Base-by-base conservation (phyloP, 1,139 yeast genomes). In the Pneumocystis murina region DNA sequence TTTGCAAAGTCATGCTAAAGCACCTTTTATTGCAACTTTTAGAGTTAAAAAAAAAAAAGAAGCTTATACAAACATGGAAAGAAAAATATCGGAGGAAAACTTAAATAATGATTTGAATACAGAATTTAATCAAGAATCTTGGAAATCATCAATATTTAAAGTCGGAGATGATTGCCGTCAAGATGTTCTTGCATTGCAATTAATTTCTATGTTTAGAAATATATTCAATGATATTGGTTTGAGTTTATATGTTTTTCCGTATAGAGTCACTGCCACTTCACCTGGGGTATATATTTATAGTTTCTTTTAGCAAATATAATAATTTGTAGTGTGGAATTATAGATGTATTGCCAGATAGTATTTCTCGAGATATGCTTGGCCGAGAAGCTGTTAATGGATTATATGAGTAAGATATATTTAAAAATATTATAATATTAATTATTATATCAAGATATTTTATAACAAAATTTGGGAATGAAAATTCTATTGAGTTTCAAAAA, bases 151-250 rank as follows among this genome's bases (percentile, higher is more conserved):
- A 28, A 94, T 94, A 74, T 94, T 94, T 80, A 94, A 94, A 75
- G 98, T 94, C 65, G 99, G 99, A 66, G 99, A 94, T 76, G 99
- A 94, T 75, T 91, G 97, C 78, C 83, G 99, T 70, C 99, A 94
- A 75, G 99, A 94, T 76, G 92, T 94, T 63, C 80, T 94, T 69
- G 97, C 97, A 0, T 78, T 94, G 67, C 99, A 94, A 73, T 79
- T 94, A 71, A 87, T 94, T 68, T 86, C 97, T 3, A 85, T 92
- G 43, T 94, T 94, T 79, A 81, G 96, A 70, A 84, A 94, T 62
- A 88, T 94, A 66, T 94, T 96, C 94, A 82, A 84, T 68, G 81
- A 82, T 68, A 84, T 89, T 14, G 97, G 97, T 0, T 78, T 94
- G 67, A 97, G 92, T 73, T 80, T 92, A 61, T 94, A 81, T 74